Evolutionary conservation across 2,329 filamentous ascomycete genomes (phyloP), one percentile per base, ranked within the genome.

Genomic region (Aspergillus brunneoviolaceus): DNA sequence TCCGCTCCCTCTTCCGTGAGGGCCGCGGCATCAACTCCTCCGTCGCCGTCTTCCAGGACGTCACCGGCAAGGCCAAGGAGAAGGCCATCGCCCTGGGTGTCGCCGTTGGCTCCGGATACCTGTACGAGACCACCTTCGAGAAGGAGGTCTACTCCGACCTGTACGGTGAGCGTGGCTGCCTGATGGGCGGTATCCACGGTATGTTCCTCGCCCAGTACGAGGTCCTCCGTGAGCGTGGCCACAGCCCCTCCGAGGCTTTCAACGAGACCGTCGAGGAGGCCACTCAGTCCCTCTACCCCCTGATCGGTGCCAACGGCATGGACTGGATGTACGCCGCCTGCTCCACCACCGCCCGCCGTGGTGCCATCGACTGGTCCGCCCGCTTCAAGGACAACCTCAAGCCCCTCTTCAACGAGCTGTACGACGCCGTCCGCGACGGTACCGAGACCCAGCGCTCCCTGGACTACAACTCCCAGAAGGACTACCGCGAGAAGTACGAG

Each of bases 201-300:
- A 99, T 99, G 95, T 99, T 99, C 91, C 92, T 99, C 71, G 95
- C 95, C 65, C 95, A 99, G 85, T 99, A 99, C 87, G 95, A 99
- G 87, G 95, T 99, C 70, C 93, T 99, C 81, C 93, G 95, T 77
- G 95, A 99, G 89, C 90, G 91, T 72, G 95, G 95, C 81, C 95
- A 99, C 89, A 90, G 86, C 82, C 95, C 95, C 79, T 94, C 90
- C 73, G 95, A 99, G 85, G 95, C 95, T 70, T 99, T 99, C 90
- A 99, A 99, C 88, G 95, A 99, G 92, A 99, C 95, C 70, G 95
- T 99, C 70, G 95, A 99, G 87, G 95, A 99, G 87, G 95, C 95
- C 68, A 99, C 95, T 56, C 95, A 99, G 87, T 92, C 87, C 69
- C 85, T 99, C 76, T 99, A 99, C 87, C 95, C 95, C 67, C 86